Conservation (phyloP, 1,284 basidiomycete genomes). For the Sphagnurus paluster region DNA sequence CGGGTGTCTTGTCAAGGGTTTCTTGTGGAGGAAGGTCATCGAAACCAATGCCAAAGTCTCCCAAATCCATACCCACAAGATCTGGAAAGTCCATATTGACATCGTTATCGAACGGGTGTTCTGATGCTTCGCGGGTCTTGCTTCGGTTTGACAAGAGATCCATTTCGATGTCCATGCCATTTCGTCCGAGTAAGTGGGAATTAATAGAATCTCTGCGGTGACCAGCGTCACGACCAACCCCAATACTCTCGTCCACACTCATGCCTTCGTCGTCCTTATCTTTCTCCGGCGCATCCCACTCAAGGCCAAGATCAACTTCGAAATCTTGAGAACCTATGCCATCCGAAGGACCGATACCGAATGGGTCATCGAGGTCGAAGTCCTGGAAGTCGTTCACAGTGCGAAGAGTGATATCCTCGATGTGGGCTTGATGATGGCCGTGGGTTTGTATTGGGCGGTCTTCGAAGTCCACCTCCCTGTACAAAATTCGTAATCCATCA, state of each 20-base stretch:
- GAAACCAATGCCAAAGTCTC: constrained; percentile 72
- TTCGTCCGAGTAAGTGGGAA: constrained; percentile 54
- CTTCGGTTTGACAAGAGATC: constrained; percentile 58
- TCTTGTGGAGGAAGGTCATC: constrained; percentile 48
- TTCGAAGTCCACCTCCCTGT: constrained; percentile 76
- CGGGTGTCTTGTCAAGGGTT: constrained; percentile 50
- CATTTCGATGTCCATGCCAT: constrained; percentile 45
- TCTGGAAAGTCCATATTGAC: constrained; percentile 58
- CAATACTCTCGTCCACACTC: constrained; percentile 65
- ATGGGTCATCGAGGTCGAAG: constrained; percentile 62
- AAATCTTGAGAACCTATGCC: constrained; percentile 89
- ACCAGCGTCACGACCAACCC: constrained; percentile 73
- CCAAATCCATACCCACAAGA: constrained; percentile 60
- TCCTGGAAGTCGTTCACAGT: constrained; percentile 64
- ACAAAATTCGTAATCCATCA: not conserved
- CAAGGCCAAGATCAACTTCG: constrained; percentile 70
- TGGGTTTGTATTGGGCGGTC: constrained; percentile 64
- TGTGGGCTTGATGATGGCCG: constrained; percentile 78
- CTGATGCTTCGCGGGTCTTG: constrained; percentile 62
- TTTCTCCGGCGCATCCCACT: constrained; percentile 55
- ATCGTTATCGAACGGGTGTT: constrained; percentile 61
- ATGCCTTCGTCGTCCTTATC: constrained; percentile 41
- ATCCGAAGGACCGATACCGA: constrained; percentile 74
- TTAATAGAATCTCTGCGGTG: constrained; percentile 57
- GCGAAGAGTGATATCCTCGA: constrained; percentile 82